phyloP scores from a whole-genome alignment of 2,329 filamentous ascomycete species.

The Ceratocystis albifundus region DNA sequence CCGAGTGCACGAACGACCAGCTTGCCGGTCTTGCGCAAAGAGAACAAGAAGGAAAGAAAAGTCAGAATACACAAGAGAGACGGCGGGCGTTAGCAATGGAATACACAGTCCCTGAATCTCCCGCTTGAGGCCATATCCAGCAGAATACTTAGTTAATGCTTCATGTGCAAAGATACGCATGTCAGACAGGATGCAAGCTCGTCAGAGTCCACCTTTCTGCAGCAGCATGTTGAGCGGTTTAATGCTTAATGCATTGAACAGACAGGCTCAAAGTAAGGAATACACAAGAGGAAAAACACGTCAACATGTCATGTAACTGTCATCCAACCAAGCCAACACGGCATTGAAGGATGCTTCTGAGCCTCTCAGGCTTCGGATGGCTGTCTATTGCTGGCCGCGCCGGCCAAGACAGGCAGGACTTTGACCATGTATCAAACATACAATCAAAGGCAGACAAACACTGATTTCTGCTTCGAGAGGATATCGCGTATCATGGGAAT shows the following conservation, averaged over 20 bases:
- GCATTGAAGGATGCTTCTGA: not conserved
- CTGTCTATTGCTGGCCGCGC: not conserved
- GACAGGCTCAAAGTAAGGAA: not conserved
- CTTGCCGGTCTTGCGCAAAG: not conserved
- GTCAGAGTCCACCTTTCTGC: not conserved
- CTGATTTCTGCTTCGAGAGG: not conserved
- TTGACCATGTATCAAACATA: constrained; percentile 5
- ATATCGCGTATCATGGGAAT: not conserved
- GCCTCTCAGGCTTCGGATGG: not conserved
- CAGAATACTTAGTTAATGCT: not conserved
- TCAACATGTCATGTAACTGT: constrained; percentile 1
- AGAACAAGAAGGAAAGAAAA: too few relatives aligned
- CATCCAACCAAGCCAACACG: not conserved
- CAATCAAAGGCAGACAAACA: not conserved
- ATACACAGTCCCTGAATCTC: not conserved
- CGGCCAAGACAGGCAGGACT: not conserved
- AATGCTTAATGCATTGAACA: not conserved
- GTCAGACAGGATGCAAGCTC: constrained; percentile 4
- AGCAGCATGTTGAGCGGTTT: not conserved
- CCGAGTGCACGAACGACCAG: not conserved
- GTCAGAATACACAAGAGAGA: not conserved
- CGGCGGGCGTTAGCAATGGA: not conserved
- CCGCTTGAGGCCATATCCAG: not conserved
- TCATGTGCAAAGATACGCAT: not conserved
- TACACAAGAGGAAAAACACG: not conserved